A percentile compares a stretch with the other conserved stretches of the same genome.
Conservation (phyloP, 345 rosid genomes). For the Alliaria petiolata region DNA sequence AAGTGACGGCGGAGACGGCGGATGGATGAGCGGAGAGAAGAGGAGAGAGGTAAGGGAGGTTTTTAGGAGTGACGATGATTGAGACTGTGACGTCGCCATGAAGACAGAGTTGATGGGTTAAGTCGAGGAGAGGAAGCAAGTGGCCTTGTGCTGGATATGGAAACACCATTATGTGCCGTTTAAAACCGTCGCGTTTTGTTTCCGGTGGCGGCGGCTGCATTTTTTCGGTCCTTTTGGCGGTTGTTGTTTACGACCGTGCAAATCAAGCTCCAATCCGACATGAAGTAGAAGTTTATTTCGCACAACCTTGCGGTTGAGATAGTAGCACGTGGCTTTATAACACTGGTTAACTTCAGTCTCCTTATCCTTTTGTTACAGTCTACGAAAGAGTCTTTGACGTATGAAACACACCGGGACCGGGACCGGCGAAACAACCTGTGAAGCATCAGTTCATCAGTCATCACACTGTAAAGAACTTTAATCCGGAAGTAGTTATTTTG, state of each 20-base stretch:
- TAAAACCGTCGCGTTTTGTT: not conserved
- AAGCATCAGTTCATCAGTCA: not conserved
- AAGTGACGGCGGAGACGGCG: constrained; percentile 7
- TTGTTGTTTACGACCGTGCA: not conserved
- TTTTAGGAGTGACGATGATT: constrained; percentile 48
- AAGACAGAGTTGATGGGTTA: constrained; percentile 47
- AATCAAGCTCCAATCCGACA: too few species aligned
- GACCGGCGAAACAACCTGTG: not conserved
- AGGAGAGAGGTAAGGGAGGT: constrained; percentile 49
- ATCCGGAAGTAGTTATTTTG: too few species aligned
- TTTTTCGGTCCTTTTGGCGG: not conserved
- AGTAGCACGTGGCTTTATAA: too few species aligned
- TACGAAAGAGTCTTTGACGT: too few species aligned
- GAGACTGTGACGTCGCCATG: constrained; percentile 36
- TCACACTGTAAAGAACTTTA: not conserved
- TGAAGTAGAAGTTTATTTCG: too few species aligned
- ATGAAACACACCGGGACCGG: too few species aligned
- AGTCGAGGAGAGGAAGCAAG: constrained; percentile 23
- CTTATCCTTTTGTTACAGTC: not conserved
- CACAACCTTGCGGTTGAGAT: too few species aligned
- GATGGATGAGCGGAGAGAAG: constrained; percentile 29
- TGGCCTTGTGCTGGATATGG: constrained; percentile 82
- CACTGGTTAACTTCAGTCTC: too few species aligned
- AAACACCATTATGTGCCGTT: constrained; percentile 52
- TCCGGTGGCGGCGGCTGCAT: not conserved